phyloP scores from a whole-genome alignment of 352 stramenopile species.

The Thalassiosira hispida region DNA sequence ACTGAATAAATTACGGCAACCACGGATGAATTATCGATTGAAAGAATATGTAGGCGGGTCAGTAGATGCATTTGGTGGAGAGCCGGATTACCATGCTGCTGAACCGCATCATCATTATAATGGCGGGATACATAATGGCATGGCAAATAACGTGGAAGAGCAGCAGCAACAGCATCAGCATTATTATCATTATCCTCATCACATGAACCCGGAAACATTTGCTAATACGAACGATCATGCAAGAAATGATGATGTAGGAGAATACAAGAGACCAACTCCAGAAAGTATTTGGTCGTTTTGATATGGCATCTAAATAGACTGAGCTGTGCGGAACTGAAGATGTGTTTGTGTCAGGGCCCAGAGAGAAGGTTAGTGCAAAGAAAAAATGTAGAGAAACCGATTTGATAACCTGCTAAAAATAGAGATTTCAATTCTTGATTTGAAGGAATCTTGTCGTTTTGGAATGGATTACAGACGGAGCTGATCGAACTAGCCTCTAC shows the following conservation, averaged over 20 bases:
- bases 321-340: neutral
- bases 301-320: too few species aligned
- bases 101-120: neutral
- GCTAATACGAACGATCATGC: conserved; percentile 19
- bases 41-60: conserved; percentile 68
- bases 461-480: too few species aligned
- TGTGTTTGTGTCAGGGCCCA: too few species aligned
- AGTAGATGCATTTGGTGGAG: conserved; percentile 16
- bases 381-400: neutral
- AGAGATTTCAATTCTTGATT: neutral
- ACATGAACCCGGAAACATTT: conserved; percentile 36
- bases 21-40: conserved; percentile 75
- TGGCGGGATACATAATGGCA: neutral
- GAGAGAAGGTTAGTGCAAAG: neutral
- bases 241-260: conserved; percentile 22
- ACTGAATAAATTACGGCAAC: conserved; percentile 79
- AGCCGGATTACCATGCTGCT: neutral
- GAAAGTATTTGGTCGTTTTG: conserved; percentile 64
- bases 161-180: conserved; percentile 27
- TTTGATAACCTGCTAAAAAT: neutral
- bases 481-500: too few species aligned
- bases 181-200: conserved; percentile 37
- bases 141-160: conserved; percentile 29
- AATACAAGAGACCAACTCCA: conserved; percentile 46
- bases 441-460: too few species aligned